Percentiles rank a stretch among this genome's conserved stretches.
These are phyloP conservation scores for Leptomonas seymouri DNA, from an alignment of 208 protist species.

Conservation along the genomic window DNA sequence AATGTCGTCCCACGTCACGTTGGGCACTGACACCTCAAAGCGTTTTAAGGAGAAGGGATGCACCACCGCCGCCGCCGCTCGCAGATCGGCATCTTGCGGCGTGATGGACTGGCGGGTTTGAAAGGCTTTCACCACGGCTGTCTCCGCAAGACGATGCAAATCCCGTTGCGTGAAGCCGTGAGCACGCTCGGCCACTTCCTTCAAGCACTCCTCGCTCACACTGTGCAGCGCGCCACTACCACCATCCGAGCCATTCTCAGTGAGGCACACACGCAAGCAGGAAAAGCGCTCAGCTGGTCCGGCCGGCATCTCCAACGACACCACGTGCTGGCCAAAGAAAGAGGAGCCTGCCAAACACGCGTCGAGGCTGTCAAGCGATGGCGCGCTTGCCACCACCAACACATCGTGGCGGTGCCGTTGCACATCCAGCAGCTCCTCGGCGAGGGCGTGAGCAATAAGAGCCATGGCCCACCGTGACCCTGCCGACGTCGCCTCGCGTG, in stretches of 20 bases:
- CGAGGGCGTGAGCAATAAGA: slow-evolving; percentile 37
- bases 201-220: slow-evolving; percentile 23
- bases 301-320: slow-evolving; percentile 26
- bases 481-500: slow-evolving; percentile 18
- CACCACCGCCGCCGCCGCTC: slow-evolving; percentile 33
- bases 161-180: slow-evolving; percentile 75
- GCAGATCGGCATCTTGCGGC: slow-evolving; percentile 34
- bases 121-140: slow-evolving; percentile 42
- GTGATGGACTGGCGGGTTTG: slow-evolving; percentile 19
- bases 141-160: slow-evolving; percentile 45
- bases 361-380: slow-evolving; percentile 35
- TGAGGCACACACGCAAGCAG: slow-evolving; percentile 31
- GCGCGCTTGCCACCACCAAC: slow-evolving; percentile 38
- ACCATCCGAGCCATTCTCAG: background rate
- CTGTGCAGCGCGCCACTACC: background rate
- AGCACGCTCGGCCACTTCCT: slow-evolving; percentile 36
- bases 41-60: slow-evolving; percentile 58
- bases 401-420: slow-evolving; percentile 24
- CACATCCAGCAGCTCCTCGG: slow-evolving; percentile 47
- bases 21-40: slow-evolving; percentile 86
- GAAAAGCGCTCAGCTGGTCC: slow-evolving; percentile 28
- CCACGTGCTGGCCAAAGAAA: slow-evolving; percentile 24
- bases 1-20: slow-evolving; percentile 94
- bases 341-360: slow-evolving; percentile 26
- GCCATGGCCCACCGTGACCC: slow-evolving; percentile 52